Conservation (phyloP, 2,329 filamentous ascomycete genomes). For the Aspergillus fumigatus region DNA sequence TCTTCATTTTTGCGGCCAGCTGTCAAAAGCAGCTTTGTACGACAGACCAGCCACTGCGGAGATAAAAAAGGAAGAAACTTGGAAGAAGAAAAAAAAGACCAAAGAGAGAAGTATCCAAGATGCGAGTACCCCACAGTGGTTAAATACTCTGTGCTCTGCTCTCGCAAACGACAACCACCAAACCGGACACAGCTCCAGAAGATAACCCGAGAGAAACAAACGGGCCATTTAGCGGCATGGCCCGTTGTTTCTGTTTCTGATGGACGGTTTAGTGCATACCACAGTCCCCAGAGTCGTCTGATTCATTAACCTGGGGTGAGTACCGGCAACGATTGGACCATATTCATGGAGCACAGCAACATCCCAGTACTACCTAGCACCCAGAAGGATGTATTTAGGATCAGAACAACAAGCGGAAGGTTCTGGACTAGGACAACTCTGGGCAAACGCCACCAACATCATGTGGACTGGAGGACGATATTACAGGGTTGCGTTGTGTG, state of each 20-base stretch:
- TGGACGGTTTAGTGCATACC: background rate
- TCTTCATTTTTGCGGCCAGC: slow-evolving; percentile 12
- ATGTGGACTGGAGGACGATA: background rate
- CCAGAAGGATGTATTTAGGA: background rate
- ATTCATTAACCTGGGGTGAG: background rate
- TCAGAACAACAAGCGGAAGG: background rate
- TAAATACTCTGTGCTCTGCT: background rate
- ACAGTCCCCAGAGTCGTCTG: background rate
- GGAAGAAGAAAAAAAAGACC: background rate
- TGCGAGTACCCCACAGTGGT: background rate
- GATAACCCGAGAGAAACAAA: background rate
- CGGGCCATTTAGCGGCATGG: background rate
- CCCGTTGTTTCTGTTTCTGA: too few relatives aligned
- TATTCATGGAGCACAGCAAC: background rate
- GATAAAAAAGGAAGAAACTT: background rate
- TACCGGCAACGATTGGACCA: background rate
- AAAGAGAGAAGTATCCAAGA: background rate
- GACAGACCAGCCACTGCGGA: background rate
- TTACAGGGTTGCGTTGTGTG: background rate
- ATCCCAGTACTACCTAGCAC: background rate
- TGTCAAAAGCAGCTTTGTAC: background rate
- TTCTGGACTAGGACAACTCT: background rate
- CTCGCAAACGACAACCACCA: background rate
- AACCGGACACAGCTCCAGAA: background rate
- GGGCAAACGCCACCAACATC: background rate